Evolutionary conservation across 768 basidiomycete genomes (phyloP), one percentile per base, ranked within the genome.

Genomic region (Sporobolomyces pararoseus): DNA sequence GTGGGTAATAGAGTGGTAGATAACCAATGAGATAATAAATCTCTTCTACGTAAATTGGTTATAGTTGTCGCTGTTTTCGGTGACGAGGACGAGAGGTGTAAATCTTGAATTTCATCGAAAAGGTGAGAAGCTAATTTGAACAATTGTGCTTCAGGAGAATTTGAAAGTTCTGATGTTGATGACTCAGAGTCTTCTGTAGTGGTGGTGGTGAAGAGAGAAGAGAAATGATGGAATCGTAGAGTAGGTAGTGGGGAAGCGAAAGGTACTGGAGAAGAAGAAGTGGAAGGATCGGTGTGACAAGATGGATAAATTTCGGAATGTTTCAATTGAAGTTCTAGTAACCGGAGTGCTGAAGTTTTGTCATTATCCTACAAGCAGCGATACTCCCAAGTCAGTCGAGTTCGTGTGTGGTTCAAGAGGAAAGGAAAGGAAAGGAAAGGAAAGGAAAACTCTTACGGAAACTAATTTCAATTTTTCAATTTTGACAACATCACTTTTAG

Each of bases 61-160:
- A 90, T 81, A 6, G 39, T 63, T 44, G 27, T 37, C 17, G 52
- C 27, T 1, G 51, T 63, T 16, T 34, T 13, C 2, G 46, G 5
- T 5, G 29, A 44, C 19, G 59, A 29, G 63, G 27, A 39, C 2
- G 57, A 35, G 2, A 94, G 81, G 21, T 82, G 82, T 35, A 90
- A 84, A 71, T 89, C 84, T 25, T 61, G 46, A 55, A 95, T 84
- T 25, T 85, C 84, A 79, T 98, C 96, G 77, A 97, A 99, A 1
- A 99, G 82, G 1, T 90, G 90, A 25, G 84, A 84, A 4, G 90
- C 93, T 1, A 98, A 86, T n/a, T 89, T 87, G 82, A 93, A 97
- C 44, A 97, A 79, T 12, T 84, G 84, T 1, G 91, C 89, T 75
- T 91, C 88, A 72, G 85, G 85, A 0, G 58, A 60, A 39, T 47